Evolutionary conservation across 2,329 filamentous ascomycete species (phyloP), one percentile per base, ranked within the genome.

Genomic region (Pseudonectria buxi): DNA sequence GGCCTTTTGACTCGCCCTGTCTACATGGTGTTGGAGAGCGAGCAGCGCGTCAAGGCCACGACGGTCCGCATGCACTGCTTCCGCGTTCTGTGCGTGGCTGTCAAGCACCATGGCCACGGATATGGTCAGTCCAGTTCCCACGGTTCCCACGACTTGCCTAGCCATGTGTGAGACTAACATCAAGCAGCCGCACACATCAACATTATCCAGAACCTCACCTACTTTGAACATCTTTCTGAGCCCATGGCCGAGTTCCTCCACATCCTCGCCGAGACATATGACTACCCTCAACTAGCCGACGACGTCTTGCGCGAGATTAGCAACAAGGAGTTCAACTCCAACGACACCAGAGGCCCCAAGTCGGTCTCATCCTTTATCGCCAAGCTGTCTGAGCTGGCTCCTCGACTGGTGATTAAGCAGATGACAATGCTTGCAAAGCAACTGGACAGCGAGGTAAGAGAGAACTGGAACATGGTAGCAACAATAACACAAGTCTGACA

Each of bases 211-310:
- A 96, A 92, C 56, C 67, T 98, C 47, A 95, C 92, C 5, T 98
- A 98, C 59, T 98, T 96, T 53, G 92, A 98, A 63, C 92, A 98
- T 61, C 68, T 98, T n/a, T 90, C 92, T 1, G 92, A 98, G 56
- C 92, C 92, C 2, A 98, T 98, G 92, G 92, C 92, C 24, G 94
- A 98, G 59, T 95, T 98, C 52, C 68, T 98, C 4, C 87, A 96
- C 52, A 98, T 96, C 53, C 71, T 98, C 16, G 83, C 89, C 1
- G 89, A 96, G 58, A 90, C 95, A 66, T 98, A 96, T 65, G 92
- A 98, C 63, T 94, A 96, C 57, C 86, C 89, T 12, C 92, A 98
- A 55, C 72, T 98, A 7, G 83, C 88, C 4, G 92, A 95, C 57
- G 92, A 98, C 57, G 86, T 96, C 22, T 64, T 98, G 39, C 82